These are phyloP conservation scores for Beauveria sp. DNA, from an alignment of 2,329 filamentous ascomycete species.

Conservation along the genomic window DNA sequence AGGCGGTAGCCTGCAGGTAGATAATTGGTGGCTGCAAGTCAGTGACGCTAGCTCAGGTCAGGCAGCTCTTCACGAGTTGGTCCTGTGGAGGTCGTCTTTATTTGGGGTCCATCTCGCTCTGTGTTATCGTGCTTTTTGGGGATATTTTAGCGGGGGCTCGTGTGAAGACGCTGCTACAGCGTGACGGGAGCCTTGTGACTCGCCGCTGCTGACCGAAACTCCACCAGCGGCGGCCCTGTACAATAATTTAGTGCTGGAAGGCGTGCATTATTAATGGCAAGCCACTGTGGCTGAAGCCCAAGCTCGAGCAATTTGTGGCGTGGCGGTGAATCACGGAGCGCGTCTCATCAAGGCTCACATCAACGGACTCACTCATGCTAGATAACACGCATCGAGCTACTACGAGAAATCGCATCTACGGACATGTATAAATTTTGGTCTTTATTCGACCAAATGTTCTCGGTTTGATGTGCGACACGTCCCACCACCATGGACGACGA, in stretches of 20 bases:
- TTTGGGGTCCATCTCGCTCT: background rate
- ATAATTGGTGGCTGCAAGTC: slow-evolving; percentile 6
- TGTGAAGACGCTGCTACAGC: slow-evolving; percentile 15
- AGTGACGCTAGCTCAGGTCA: slow-evolving; percentile 10
- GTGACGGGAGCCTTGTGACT: slow-evolving; percentile 27
- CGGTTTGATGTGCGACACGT: background rate
- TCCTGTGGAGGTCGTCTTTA: background rate
- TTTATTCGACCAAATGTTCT: background rate
- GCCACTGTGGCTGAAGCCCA: slow-evolving; percentile 1
- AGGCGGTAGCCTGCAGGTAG: background rate
- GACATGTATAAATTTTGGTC: background rate
- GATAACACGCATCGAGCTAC: background rate
- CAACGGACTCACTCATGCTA: background rate
- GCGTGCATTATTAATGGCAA: no score
- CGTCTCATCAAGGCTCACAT: background rate
- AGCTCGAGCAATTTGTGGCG: background rate
- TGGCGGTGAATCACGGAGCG: background rate
- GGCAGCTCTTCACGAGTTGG: slow-evolving; percentile 1
- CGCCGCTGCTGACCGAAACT: slow-evolving; percentile 1
- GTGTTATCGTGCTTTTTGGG: background rate
- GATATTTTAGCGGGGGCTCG: background rate
- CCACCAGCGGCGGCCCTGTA: background rate
- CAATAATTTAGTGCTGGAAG: background rate
- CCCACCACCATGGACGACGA: slow-evolving; percentile 17
- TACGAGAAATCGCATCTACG: background rate